Evolutionary conservation across 2,329 filamentous ascomycete species (phyloP).

Genomic region (Fusarium foetens): DNA sequence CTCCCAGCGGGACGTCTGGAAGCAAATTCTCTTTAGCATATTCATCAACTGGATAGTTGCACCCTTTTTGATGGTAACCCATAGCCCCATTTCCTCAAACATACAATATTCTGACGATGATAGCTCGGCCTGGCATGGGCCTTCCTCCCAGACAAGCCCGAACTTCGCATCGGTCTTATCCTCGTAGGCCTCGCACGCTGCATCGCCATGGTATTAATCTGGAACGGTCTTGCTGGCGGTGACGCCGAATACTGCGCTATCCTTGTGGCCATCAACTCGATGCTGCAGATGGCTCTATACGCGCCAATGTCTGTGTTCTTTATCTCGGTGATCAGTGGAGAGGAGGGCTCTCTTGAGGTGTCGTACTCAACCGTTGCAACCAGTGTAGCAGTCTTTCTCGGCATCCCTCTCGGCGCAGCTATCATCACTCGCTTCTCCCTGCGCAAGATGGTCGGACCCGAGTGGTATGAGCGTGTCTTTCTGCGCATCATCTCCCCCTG

Average conservation of each 20-base stretch:
- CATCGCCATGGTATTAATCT: slow-evolving; percentile 65
- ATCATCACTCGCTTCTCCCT: slow-evolving; percentile 77
- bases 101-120: slow-evolving; percentile 9
- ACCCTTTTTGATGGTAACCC: slow-evolving; percentile 79
- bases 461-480: slow-evolving; percentile 76
- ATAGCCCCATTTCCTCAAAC: slow-evolving; percentile 7
- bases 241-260: slow-evolving; percentile 86
- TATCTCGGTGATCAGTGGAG: slow-evolving; percentile 73
- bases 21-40: slow-evolving; percentile 80
- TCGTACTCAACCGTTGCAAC: slow-evolving; percentile 77
- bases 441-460: slow-evolving; percentile 61
- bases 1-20: slow-evolving; percentile 72
- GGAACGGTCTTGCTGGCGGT: slow-evolving; percentile 76
- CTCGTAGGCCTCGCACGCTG: slow-evolving; percentile 86
- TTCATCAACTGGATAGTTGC: slow-evolving; percentile 86
- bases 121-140: slow-evolving; percentile 75
- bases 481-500: slow-evolving; percentile 75
- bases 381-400: slow-evolving; percentile 85
- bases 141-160: slow-evolving; percentile 68
- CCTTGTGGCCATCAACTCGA: slow-evolving; percentile 78
- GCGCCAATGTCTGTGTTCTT: slow-evolving; percentile 76
- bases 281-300: slow-evolving; percentile 79
- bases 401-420: slow-evolving; percentile 83
- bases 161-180: slow-evolving; percentile 74
- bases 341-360: slow-evolving; percentile 49